Evolutionary conservation across 495 filamentous ascomycete genomes (phyloP).

Genomic region (Aspergillus carlsbadensis): DNA sequence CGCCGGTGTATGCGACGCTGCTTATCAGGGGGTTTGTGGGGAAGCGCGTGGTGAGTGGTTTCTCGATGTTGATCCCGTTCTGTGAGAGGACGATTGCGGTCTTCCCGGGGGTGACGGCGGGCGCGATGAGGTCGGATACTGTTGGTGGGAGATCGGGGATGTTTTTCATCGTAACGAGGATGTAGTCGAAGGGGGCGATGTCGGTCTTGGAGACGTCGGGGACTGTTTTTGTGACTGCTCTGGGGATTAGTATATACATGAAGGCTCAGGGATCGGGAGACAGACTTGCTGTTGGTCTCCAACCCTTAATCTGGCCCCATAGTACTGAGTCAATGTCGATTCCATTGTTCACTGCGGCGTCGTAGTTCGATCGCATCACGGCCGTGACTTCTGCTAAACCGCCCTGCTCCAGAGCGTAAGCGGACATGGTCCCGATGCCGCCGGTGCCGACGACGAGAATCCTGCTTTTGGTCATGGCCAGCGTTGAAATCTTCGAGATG

Average conservation of each 20-base stretch:
- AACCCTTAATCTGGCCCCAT: slow-evolving; percentile 14
- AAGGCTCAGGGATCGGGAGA: neutral
- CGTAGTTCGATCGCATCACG: slow-evolving; percentile 58
- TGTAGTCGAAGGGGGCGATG: slow-evolving; percentile 41
- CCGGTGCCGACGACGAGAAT: slow-evolving; percentile 50
- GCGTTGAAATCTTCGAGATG: no score
- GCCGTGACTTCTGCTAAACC: slow-evolving; percentile 41
- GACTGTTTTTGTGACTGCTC: neutral
- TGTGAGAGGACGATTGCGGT: slow-evolving; percentile 57
- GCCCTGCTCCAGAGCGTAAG: slow-evolving; percentile 44
- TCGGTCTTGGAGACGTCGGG: neutral
- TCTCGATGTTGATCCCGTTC: slow-evolving; percentile 65
- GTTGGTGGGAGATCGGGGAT: slow-evolving; percentile 42
- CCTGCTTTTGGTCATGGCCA: no score
- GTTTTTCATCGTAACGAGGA: slow-evolving; percentile 47
- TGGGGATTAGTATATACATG: no score
- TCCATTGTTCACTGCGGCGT: slow-evolving; percentile 43
- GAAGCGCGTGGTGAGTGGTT: slow-evolving; percentile 38
- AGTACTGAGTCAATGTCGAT: slow-evolving; percentile 47
- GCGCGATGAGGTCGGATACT: slow-evolving; percentile 41
- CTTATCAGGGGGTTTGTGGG: slow-evolving; percentile 29
- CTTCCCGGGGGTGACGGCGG: slow-evolving; percentile 47
- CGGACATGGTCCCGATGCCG: slow-evolving; percentile 50
- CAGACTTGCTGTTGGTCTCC: neutral
- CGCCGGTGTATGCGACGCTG: slow-evolving; percentile 50